Percentiles rank a stretch among this genome's conserved stretches.
These are phyloP conservation scores for Sphagnum magellanicum DNA, from an alignment of 228 moss, liverwort and hornwort genomes.

Conservation along the genomic window DNA sequence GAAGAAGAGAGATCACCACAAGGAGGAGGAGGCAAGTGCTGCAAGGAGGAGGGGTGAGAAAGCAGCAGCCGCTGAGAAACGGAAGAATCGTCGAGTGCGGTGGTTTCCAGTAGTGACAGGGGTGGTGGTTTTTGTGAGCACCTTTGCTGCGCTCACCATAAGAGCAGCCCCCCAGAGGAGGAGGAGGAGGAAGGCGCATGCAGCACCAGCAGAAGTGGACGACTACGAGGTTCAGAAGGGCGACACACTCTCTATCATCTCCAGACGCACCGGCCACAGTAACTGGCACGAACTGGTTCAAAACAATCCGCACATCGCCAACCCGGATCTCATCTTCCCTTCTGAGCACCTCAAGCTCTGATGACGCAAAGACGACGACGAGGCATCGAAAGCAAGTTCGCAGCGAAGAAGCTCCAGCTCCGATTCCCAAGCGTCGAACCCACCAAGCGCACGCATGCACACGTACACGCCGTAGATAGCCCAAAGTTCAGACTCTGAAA, in stretches of 20 bases:
- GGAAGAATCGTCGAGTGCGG: background rate
- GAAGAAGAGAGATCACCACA: too few relatives aligned
- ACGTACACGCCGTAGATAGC: too few relatives aligned
- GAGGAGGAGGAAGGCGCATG: too few relatives aligned
- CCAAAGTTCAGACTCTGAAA: too few relatives aligned
- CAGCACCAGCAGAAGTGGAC: too few relatives aligned
- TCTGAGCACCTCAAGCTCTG: constrained; percentile 38
- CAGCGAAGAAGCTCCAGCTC: too few relatives aligned
- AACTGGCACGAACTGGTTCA: constrained; percentile 37
- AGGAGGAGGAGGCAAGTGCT: too few relatives aligned
- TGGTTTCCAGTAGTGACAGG: constrained; percentile 49
- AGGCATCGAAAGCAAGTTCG: too few relatives aligned
- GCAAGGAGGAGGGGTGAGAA: too few relatives aligned
- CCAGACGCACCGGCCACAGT: constrained; percentile 28
- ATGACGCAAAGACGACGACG: background rate
- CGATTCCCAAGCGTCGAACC: too few relatives aligned
- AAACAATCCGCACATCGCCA: constrained; percentile 35
- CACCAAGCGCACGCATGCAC: too few relatives aligned
- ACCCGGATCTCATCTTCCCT: constrained; percentile 50
- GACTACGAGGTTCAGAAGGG: constrained; percentile 44
- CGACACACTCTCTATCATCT: constrained; percentile 50
- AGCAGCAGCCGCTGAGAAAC: background rate
- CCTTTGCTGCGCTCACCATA: constrained; percentile 20
- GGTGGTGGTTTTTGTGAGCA: constrained; percentile 39
- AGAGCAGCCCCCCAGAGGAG: constrained; percentile 10